phyloP scores from a whole-genome alignment of 129 eudicot species.

The Solidago caesia region DNA sequence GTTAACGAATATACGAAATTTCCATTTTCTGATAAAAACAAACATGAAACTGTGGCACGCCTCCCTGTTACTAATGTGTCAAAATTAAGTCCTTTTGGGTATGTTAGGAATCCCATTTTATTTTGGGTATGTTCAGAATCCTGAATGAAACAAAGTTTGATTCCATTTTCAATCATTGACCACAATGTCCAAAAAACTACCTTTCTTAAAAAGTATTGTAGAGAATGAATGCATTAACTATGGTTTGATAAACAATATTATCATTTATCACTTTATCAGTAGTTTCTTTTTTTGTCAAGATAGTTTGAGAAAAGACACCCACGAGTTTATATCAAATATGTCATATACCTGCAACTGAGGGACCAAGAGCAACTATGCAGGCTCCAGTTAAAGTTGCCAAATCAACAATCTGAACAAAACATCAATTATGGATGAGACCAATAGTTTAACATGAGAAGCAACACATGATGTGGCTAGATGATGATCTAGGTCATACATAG shows the following conservation, averaged over 20 bases:
- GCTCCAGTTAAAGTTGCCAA: conserved; percentile 97
- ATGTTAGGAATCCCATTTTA: background rate
- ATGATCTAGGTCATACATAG: background rate
- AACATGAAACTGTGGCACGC: background rate
- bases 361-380: conserved; percentile 89
- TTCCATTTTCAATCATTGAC: background rate
- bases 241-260: no score
- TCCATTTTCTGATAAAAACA: background rate
- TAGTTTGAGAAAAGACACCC: background rate
- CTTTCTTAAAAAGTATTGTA: background rate
- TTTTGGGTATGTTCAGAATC: background rate
- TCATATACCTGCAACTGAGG: conserved; percentile 82
- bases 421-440: conserved; percentile 13
- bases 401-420: conserved; percentile 69
- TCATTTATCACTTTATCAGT: background rate
- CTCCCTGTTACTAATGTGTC: background rate
- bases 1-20: background rate
- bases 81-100: conserved; percentile 2
- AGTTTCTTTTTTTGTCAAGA: background rate
- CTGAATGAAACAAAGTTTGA: background rate
- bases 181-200: background rate
- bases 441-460: background rate
- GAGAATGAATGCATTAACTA: background rate
- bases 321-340: background rate
- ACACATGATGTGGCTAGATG: background rate